These are phyloP conservation scores for Firmiana major DNA, from an alignment of 345 rosid species.

Conservation along the genomic window DNA sequence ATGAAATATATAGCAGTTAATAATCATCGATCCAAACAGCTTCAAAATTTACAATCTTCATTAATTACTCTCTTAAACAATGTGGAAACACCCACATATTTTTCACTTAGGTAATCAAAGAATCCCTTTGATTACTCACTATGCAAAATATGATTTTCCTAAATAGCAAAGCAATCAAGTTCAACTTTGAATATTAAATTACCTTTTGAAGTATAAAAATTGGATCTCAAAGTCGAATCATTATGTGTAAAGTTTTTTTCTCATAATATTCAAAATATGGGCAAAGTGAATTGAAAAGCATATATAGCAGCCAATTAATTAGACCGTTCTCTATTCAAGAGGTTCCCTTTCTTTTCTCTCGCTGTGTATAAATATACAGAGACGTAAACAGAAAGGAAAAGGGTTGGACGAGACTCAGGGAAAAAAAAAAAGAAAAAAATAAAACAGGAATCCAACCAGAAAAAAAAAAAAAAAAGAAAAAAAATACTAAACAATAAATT, in stretches of 20 bases:
- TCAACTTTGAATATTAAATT: too few relatives aligned
- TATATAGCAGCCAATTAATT: background rate
- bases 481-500: background rate
- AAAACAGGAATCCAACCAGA: background rate
- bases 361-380: background rate
- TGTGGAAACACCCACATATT: background rate
- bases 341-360: background rate
- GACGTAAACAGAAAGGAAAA: slow-evolving; percentile 4
- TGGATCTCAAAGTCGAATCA: too few relatives aligned
- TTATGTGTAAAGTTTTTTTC: background rate
- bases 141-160: background rate
- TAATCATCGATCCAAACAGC: background rate
- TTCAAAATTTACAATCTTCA: background rate
- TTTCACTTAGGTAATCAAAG: background rate
- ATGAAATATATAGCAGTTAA: background rate
- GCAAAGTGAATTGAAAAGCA: background rate
- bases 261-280: background rate
- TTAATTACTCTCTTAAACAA: background rate
- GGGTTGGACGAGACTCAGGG: background rate
- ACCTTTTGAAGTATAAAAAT: too few relatives aligned
- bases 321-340: background rate
- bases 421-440: background rate
- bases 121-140: background rate
- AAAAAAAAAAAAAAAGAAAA: background rate
- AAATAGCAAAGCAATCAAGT: background rate